These are phyloP conservation scores for Diaporthe humulicola DNA, from an alignment of 2,329 filamentous ascomycete species.

Conservation along the genomic window DNA sequence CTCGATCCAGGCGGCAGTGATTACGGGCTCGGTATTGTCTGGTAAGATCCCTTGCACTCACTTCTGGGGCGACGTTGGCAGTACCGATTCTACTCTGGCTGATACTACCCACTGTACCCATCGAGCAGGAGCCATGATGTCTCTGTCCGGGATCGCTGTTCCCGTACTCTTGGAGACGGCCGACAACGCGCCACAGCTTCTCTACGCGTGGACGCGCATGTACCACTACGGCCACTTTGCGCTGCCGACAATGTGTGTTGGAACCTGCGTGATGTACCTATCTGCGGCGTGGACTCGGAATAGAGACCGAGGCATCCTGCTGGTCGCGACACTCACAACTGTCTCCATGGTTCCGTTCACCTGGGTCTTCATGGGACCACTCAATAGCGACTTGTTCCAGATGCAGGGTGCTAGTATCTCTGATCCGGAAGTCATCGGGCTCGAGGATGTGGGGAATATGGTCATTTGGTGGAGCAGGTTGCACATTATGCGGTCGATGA, in stretches of 20 bases:
- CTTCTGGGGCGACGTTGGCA: too few relatives aligned
- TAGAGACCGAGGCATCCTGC: neutral
- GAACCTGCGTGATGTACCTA: slow-evolving; percentile 44
- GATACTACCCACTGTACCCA: too few relatives aligned
- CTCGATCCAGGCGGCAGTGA: neutral
- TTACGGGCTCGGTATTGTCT: neutral
- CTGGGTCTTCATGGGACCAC: neutral
- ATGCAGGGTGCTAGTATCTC: neutral
- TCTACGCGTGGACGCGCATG: slow-evolving; percentile 48
- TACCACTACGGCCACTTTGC: slow-evolving; percentile 50
- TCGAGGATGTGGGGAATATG: neutral
- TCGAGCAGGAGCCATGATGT: slow-evolving; percentile 23
- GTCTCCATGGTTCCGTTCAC: neutral
- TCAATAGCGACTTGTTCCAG: neutral
- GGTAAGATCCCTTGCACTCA: too few relatives aligned
- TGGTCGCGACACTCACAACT: neutral
- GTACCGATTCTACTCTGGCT: too few relatives aligned
- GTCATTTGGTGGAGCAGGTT: neutral
- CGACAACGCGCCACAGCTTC: slow-evolving; percentile 43
- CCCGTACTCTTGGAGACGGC: slow-evolving; percentile 50
- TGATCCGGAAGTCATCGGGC: neutral
- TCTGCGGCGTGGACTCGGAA: slow-evolving; percentile 36
- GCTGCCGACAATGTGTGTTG: slow-evolving; percentile 47
- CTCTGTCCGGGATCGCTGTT: slow-evolving; percentile 46
- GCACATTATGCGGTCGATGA: neutral